These are phyloP conservation scores for Ascochyta rabiei DNA, from an alignment of 2,329 filamentous ascomycete species.

Conservation along the genomic window DNA sequence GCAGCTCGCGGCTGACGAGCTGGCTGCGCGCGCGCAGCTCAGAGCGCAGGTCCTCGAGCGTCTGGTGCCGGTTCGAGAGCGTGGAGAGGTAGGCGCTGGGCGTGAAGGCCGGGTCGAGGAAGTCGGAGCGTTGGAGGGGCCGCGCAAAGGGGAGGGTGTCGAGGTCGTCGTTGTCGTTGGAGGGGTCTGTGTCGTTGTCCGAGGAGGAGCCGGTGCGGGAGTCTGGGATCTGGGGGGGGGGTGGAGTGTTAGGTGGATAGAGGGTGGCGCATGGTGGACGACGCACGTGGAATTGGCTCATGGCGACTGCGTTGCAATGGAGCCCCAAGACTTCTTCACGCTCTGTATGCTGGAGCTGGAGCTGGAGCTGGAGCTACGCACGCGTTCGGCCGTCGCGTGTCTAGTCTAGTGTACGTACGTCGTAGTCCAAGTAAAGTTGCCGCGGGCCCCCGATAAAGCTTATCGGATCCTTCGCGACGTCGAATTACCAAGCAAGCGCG, in stretches of 20 bases:
- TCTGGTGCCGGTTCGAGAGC: constrained; percentile 87
- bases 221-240: constrained; percentile 19
- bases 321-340: too few species aligned
- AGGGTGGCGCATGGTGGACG: neutral
- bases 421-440: constrained; percentile 10
- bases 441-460: constrained; percentile 3
- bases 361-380: too few species aligned
- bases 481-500: constrained; percentile 13
- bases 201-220: constrained; percentile 15
- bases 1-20: constrained; percentile 80
- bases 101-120: constrained; percentile 76
- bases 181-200: too few species aligned
- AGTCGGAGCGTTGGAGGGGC: constrained; percentile 81
- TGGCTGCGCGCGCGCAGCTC: constrained; percentile 84
- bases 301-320: constrained; percentile 27
- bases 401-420: too few species aligned
- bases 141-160: constrained; percentile 83
- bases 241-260: neutral
- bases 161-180: constrained; percentile 60
- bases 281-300: constrained; percentile 58
- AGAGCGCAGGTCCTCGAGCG: constrained; percentile 86
- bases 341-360: neutral
- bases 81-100: constrained; percentile 83
- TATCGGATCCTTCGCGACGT: constrained; percentile 10
- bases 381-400: neutral